Conservation (phyloP, 2,329 filamentous ascomycete species). For the Aspergillaceae sp. region DNA sequence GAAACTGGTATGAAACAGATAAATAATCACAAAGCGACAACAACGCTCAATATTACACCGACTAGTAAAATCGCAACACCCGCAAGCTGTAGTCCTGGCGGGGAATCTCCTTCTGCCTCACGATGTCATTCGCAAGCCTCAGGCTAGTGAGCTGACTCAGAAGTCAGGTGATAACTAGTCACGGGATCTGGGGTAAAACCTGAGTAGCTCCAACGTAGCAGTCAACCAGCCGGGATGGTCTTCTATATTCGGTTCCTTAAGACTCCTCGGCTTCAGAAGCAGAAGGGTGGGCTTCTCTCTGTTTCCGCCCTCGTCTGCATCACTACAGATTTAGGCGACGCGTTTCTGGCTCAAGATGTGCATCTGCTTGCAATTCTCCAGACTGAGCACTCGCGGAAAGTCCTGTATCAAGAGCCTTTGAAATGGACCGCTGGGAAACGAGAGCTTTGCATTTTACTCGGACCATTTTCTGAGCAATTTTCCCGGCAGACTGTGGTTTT, state of each 20-base stretch:
- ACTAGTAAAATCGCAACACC: too few relatives aligned
- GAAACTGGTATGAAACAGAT: neutral
- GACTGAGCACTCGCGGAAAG: conserved; percentile 9
- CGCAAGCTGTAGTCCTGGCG: neutral
- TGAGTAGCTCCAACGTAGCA: too few relatives aligned
- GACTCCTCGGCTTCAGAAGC: conserved; percentile 42
- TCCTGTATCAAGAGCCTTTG: conserved; percentile 15
- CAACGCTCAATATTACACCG: too few relatives aligned
- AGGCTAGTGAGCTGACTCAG: conserved; percentile 16
- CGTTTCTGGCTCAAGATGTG: conserved; percentile 45
- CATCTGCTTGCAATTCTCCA: conserved; percentile 21
- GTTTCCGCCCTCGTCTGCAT: conserved; percentile 52
- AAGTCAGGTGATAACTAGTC: conserved; percentile 11
- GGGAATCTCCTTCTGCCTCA: neutral
- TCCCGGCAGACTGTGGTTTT: conserved; percentile 21
- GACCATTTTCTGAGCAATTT: conserved; percentile 19
- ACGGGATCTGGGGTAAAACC: neutral
- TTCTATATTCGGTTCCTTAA: conserved; percentile 63
- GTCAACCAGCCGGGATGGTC: conserved; percentile 33
- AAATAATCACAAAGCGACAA: neutral
- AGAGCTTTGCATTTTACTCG: conserved; percentile 24
- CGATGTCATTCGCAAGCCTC: conserved; percentile 17
- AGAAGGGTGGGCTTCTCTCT: conserved; percentile 32
- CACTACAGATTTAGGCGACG: conserved; percentile 61
- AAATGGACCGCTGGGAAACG: conserved; percentile 29